Conservation (phyloP, 345 rosid genomes). For the Gynandropsis gynandra region DNA sequence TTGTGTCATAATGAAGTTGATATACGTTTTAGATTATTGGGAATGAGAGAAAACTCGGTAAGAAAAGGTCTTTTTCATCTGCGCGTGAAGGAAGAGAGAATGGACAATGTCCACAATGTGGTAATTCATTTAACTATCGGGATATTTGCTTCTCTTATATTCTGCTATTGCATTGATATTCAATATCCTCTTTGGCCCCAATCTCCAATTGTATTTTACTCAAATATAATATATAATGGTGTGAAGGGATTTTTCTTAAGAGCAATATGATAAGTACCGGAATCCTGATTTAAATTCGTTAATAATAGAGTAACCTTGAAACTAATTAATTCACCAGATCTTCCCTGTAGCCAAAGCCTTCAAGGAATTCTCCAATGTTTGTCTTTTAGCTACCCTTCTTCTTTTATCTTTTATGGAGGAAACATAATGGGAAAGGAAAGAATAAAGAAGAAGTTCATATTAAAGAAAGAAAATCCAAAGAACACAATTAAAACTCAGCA, state of each 20-base stretch:
- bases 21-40: constrained; percentile 48
- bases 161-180: too few relatives aligned
- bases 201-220: too few relatives aligned
- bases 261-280: not conserved
- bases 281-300: not conserved
- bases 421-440: too few relatives aligned
- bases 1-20: constrained; percentile 1
- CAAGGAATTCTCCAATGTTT: too few relatives aligned
- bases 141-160: constrained; percentile 7
- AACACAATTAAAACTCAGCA: not conserved
- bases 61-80: constrained; percentile 34
- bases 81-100: constrained; percentile 39
- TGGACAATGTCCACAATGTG: constrained; percentile 73
- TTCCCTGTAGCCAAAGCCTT: too few relatives aligned
- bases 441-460: constrained; percentile 1
- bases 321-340: constrained; percentile 1
- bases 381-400: not conserved
- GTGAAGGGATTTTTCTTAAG: not conserved
- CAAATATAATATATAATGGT: constrained; percentile 1
- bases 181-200: too few relatives aligned
- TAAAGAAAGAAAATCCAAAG: not conserved
- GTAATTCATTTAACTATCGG: constrained; percentile 35
- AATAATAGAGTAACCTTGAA: not conserved
- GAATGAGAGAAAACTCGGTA: constrained; percentile 38
- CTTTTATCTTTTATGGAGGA: too few relatives aligned